Evolutionary conservation across 768 basidiomycete genomes (phyloP), one percentile per base, ranked within the genome.

Genomic region (Epithele typhae): DNA sequence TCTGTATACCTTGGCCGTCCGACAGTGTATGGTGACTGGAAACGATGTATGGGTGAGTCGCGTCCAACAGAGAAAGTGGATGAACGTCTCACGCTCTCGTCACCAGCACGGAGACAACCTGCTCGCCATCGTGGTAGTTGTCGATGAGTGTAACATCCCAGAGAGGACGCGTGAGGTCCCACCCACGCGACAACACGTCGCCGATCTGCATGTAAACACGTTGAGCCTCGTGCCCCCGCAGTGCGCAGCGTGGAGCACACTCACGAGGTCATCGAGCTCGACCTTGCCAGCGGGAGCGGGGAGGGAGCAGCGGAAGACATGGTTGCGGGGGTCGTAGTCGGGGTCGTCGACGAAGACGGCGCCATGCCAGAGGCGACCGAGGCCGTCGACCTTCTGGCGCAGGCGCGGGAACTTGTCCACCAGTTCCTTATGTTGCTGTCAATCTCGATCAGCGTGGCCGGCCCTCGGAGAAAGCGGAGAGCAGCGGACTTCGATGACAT

Each of bases 41-140:
- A 11, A 21, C 21, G 38, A 6, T 35, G 25, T 48, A 5, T 44
- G 38, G 17, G 8, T 25, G 9, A 25, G n/a, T n/a, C n/a, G n/a
- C n/a, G n/a, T n/a, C n/a, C n/a, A n/a, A n/a, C n/a, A n/a, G n/a
- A n/a, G n/a, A n/a, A n/a, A n/a, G n/a, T n/a, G n/a, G n/a, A n/a
- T n/a, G n/a, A 9, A 22, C 11, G 18, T 40, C 52, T 12, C 12
- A 59, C 58, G 55, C 58, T 44, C 51, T 40, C 3, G 48, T 49
- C 21, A 59, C 37, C 9, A 57, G 21, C 6, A 53, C 58, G 23
- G 53, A 57, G 12, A 55, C 51, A 2, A 51, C 54, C 4, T 49
- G 55, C n/a, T 57, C 41, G 6, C 57, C 55, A 36, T 59, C 58
- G 22, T 48, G 45, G 37, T 59, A 57, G 36, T 59, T 59, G 37